Evolutionary conservation across 1,139 yeast species (phyloP), one percentile per base, ranked within the genome.

Genomic region (Diutina catenulata): DNA sequence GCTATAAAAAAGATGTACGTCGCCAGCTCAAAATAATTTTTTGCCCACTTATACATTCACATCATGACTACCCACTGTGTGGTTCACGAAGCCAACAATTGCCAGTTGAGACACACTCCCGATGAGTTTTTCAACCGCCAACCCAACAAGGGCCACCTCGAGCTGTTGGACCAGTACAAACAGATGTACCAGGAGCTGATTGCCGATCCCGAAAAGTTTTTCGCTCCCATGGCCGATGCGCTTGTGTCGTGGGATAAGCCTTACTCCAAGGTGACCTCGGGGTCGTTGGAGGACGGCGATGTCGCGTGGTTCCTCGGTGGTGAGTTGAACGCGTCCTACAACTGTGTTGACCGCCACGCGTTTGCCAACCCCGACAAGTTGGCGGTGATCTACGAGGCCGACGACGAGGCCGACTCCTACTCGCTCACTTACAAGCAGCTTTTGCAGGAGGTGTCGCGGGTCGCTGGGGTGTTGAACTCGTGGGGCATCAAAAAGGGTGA

Each of bases 331-430:
- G 97, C 98, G 37, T 72, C 86, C 43, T 88, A 80, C 68, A 91
- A 91, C 69, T 83, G 95, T 73, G 95, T 91, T 49, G 98, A 91
- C 63, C 78, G 97, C 67, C 94, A 86, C 56, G 98, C 98, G 8
- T 72, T 81, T 47, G 71, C 70, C 41, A 80, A 73, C 56, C 98
- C 98, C 42, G 75, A 86, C 55, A 86, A 87, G 66, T 70, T 76
- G 26, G 98, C 98, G 43, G 67, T 91, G 45, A 81, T 88, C 50
- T 88, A 83, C 65, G 98, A 91, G 66, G 96, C 96, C 41, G 98
- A 91, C 59, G 93, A 83, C 49, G 94, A 86, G 58, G 63, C 62
- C 39, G 94, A 87, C 48, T 74, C 78, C 49, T 70, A 74, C 53
- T 68, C 62, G 43, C 70, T 88, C 57, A 86, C 97, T 32, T 91